phyloP scores from a whole-genome alignment of 2,329 filamentous ascomycete species.

The Chrysoporthe austroafricana region DNA sequence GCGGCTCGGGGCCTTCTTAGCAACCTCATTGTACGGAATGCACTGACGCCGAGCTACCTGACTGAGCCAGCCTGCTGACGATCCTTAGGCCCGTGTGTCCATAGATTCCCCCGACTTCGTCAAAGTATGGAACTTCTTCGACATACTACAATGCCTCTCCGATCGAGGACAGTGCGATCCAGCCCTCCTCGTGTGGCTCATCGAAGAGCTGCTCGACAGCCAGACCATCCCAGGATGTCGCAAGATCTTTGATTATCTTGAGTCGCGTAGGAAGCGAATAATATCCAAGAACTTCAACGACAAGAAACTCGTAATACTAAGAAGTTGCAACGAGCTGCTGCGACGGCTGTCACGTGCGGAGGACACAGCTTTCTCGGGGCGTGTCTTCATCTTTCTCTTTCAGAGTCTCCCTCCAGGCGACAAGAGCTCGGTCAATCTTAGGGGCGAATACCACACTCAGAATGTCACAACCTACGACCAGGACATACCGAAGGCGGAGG shows the following conservation, averaged over 20 bases:
- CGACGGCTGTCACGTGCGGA: conserved; percentile 91
- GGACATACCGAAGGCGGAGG: conserved; percentile 42
- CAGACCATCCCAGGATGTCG: conserved; percentile 93
- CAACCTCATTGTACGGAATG: conserved; percentile 68
- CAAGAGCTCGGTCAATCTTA: conserved; percentile 94
- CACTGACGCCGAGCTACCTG: conserved; percentile 13
- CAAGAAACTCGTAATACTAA: conserved; percentile 87
- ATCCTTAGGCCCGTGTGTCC: conserved; percentile 66
- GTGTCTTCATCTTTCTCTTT: conserved; percentile 98
- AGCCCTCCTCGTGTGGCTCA: conserved; percentile 82
- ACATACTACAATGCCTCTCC: conserved; percentile 86
- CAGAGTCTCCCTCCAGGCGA: conserved; percentile 97
- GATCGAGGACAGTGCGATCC: conserved; percentile 80
- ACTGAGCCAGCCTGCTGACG: conserved; percentile 38
- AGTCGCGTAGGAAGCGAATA: conserved; percentile 87
- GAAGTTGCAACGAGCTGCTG: conserved; percentile 94
- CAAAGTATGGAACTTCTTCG: conserved; percentile 89
- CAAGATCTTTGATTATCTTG: conserved; percentile 90
- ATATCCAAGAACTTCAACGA: conserved; percentile 79
- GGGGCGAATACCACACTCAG: conserved; percentile 93
- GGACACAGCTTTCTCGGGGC: conserved; percentile 94
- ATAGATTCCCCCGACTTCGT: conserved; percentile 82
- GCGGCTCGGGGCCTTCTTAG: conserved; percentile 83
- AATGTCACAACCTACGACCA: conserved; percentile 88
- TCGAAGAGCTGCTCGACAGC: conserved; percentile 94